Base-by-base conservation (phyloP, 345 rosid genomes). In the Eutrema japonicum region DNA sequence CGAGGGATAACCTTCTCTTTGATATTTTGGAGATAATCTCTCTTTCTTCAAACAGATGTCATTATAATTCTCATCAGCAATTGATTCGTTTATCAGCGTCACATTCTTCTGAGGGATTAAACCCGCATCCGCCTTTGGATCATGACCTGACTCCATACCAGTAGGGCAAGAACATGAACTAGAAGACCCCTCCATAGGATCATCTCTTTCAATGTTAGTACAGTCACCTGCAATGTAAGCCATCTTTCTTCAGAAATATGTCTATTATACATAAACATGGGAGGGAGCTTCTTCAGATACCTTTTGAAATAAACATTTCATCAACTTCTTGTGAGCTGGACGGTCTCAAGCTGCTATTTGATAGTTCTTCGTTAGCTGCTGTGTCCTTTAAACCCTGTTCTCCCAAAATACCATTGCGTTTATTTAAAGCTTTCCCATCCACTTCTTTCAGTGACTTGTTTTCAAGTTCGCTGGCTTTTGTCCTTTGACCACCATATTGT, bases 1-100 rank as follows among this genome's bases (percentile, higher is more conserved):
- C 10, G 49, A 4, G 41, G 74, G 40, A 71, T 27, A 59, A 22
- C 47, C 73, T 46, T 70, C 66, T 8, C 42, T 71, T 72, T 72
- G 43, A 3, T 30, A 30, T 30, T 30, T 12, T 41, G 76, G 54
- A 42, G 76, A 62, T 62, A 32, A 32, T 30, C 3, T 59, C 48
- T 57, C 78, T 9, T 53, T 40, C 60, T 40, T 41, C 51, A 57
- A 38, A 40, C 52, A 58, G 8, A 57, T 5, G 30, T 40, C 53
- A 38, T 8, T 35, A 47, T 48, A 10, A 66, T 56, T 66, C 37
- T 66, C 59, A 2, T 40, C 66, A 57, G 72, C 30, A 48, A 46
- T 1, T 48, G 66, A 42, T 56, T 65, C 29, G 3, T 37, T 56
- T 55, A 8, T 12, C 36, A 74, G 5, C 3, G 3, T 66, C 27